These are phyloP conservation scores for Podospora pseudopauciseta DNA, from an alignment of 495 filamentous ascomycete species.

Conservation along the genomic window DNA sequence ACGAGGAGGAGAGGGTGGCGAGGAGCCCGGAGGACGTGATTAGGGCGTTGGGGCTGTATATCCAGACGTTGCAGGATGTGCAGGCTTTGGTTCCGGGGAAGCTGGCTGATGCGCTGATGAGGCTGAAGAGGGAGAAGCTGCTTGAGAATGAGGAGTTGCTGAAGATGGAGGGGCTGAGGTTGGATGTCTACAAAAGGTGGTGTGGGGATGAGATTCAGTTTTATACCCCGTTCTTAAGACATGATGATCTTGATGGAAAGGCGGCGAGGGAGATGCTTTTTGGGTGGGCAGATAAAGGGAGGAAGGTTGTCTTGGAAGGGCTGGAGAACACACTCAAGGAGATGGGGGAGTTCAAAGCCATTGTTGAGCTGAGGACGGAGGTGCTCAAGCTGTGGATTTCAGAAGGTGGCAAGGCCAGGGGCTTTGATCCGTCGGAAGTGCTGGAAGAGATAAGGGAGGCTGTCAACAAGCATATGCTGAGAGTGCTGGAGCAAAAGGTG, in stretches of 20 bases:
- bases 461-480: constrained; percentile 61
- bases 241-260: constrained; percentile 68
- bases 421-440: constrained; percentile 57
- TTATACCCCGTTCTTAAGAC: constrained; percentile 85
- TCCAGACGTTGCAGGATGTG: constrained; percentile 71
- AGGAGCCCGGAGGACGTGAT: constrained; percentile 49
- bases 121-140: constrained; percentile 65
- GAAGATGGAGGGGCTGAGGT: constrained; percentile 62
- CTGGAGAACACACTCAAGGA: constrained; percentile 53
- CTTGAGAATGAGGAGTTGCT: constrained; percentile 65
- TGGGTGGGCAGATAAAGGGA: constrained; percentile 70
- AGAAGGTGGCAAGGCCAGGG: constrained; percentile 48
- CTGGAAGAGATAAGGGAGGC: constrained; percentile 64
- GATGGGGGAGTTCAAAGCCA: constrained; percentile 58
- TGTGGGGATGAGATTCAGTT: constrained; percentile 77
- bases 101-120: constrained; percentile 65
- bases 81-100: constrained; percentile 68
- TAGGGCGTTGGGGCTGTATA: constrained; percentile 65
- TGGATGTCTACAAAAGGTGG: constrained; percentile 82
- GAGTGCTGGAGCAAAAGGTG: constrained; percentile 57
- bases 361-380: constrained; percentile 65
- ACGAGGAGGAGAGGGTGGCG: constrained; percentile 30
- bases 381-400: constrained; percentile 72
- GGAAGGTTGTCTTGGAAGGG: constrained; percentile 58
- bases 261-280: constrained; percentile 64